These are phyloP conservation scores for Azolla pinnata DNA, from an alignment of 75 land plant species.

Conservation along the genomic window DNA sequence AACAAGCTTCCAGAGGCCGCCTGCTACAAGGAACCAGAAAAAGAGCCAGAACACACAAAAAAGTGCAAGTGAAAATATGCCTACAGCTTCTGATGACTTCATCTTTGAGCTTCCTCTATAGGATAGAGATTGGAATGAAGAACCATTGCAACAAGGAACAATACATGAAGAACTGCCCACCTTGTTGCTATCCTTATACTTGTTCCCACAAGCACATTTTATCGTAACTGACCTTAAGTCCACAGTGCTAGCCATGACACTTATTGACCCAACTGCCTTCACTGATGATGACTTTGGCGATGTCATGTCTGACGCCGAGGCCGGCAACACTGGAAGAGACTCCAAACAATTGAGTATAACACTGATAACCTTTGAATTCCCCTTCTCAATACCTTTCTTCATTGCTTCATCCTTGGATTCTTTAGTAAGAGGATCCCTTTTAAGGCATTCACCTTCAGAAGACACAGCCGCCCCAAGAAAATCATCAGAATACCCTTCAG, in stretches of 20 bases:
- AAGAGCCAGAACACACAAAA: not conserved
- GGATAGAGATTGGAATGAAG: not conserved
- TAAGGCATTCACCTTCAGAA: no score
- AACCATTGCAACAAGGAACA: not conserved
- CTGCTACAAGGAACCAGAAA: not conserved
- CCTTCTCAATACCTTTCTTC: not conserved
- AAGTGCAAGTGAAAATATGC: not conserved
- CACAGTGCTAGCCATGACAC: not conserved
- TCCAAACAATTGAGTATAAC: not conserved
- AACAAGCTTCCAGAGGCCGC: not conserved
- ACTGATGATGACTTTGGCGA: not conserved
- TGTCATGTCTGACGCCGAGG: not conserved
- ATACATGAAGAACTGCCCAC: not conserved
- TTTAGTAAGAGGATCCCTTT: no score
- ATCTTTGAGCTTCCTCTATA: not conserved
- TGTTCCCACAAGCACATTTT: not conserved
- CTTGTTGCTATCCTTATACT: no score
- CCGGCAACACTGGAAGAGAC: not conserved
- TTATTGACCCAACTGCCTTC: not conserved
- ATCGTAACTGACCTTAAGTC: not conserved
- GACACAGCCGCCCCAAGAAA: no score
- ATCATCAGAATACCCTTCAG: no score
- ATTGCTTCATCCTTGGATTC: not conserved
- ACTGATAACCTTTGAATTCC: not conserved
- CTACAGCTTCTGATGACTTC: not conserved